phyloP scores from a whole-genome alignment of 176 grass and related monocot genomes.

The Lolium rigidum region DNA sequence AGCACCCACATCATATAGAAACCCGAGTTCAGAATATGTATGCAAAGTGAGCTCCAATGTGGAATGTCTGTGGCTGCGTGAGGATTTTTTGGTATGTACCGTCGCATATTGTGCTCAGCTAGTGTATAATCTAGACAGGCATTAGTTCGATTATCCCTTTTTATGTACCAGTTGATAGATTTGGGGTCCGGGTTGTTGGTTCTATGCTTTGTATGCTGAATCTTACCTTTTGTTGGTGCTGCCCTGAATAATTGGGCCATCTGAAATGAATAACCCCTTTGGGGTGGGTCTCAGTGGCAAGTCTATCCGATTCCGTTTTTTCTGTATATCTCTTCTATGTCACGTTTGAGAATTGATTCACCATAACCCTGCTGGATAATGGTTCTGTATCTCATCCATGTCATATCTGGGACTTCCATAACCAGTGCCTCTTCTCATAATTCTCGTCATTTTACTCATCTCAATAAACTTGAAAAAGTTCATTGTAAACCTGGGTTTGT shows the following conservation, averaged over 20 bases:
- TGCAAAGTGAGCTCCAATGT: constrained; percentile 11
- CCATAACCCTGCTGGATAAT: too few relatives aligned
- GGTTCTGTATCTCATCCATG: too few relatives aligned
- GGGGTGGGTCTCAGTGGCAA: neutral
- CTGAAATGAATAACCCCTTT: neutral
- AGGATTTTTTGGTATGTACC: constrained; percentile 16
- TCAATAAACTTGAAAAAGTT: neutral
- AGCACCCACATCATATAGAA: constrained; percentile 33
- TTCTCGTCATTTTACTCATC: neutral
- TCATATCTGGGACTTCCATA: too few relatives aligned
- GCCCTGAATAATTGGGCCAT: neutral
- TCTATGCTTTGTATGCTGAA: neutral
- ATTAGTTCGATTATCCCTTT: neutral
- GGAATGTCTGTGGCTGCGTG: neutral
- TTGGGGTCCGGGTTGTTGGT: neutral
- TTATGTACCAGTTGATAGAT: constrained; percentile 21
- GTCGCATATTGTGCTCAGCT: neutral
- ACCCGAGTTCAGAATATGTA: neutral
- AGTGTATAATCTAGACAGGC: constrained; percentile 13
- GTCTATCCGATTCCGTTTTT: neutral
- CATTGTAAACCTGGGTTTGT: too few relatives aligned
- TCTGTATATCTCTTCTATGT: too few relatives aligned
- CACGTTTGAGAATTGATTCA: too few relatives aligned
- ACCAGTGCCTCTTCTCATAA: too few relatives aligned
- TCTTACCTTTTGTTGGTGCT: neutral